Evolutionary conservation across 495 filamentous ascomycete genomes (phyloP).

Genomic region (Pyrenula massariospora): DNA sequence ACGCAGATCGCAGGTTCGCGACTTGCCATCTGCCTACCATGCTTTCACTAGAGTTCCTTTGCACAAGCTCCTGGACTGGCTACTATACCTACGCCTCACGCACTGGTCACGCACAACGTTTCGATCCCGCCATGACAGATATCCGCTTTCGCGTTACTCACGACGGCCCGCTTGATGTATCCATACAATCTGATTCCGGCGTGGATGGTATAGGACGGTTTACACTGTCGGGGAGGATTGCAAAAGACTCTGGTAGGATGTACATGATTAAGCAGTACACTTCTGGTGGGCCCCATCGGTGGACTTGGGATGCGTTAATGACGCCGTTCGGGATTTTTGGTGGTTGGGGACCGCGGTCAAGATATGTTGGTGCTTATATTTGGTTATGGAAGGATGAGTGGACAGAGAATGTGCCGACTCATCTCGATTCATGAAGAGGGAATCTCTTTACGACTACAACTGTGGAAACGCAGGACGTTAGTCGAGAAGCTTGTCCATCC

Average conservation of each 20-base stretch:
- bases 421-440: no score
- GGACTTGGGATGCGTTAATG: background rate
- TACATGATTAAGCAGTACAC: background rate
- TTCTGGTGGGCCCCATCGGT: background rate
- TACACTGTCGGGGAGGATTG: background rate
- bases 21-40: background rate
- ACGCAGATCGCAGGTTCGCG: background rate
- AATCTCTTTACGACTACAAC: no score
- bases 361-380: background rate
- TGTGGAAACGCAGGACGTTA: no score
- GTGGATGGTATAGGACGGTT: background rate
- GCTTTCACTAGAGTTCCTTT: background rate
- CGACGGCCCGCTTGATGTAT: background rate
- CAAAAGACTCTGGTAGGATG: background rate
- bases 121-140: background rate
- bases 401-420: no score
- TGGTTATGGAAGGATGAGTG: background rate
- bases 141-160: background rate
- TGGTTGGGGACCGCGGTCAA: background rate
- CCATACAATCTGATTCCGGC: background rate
- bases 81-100: background rate
- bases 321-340: background rate
- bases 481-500: no score
- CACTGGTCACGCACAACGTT: background rate
- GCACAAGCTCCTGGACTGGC: background rate